Conservation (phyloP, 208 protist genomes). For the Trypanosomatidae sp. region DNA sequence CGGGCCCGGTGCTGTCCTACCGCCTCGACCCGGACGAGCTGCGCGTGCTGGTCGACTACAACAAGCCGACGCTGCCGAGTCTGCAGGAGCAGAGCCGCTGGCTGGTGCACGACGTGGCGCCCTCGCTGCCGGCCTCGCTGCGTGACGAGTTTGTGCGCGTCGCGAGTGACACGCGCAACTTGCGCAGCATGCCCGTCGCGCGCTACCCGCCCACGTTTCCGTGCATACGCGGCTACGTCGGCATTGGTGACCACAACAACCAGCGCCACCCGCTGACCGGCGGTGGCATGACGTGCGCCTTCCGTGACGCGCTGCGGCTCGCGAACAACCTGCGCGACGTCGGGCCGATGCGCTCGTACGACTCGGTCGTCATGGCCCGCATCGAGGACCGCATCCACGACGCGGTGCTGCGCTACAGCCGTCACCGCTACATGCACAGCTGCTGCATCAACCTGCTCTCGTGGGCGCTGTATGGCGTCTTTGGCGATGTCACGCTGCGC, state of each 20-base stretch:
- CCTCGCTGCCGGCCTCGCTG: slow-evolving; percentile 64
- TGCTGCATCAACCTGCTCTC: slow-evolving; percentile 88
- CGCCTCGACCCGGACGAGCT: slow-evolving; percentile 70
- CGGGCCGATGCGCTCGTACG: slow-evolving; percentile 13
- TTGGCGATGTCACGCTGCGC: slow-evolving; percentile 45
- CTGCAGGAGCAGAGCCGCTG: slow-evolving; percentile 70
- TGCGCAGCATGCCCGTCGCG: slow-evolving; percentile 77
- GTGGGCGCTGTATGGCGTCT: slow-evolving; percentile 85
- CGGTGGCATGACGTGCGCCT: slow-evolving; percentile 85
- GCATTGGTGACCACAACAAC: slow-evolving; percentile 91
- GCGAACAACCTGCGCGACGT: slow-evolving; percentile 47
- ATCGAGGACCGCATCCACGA: slow-evolving; percentile 50
- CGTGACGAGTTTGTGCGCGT: slow-evolving; percentile 57
- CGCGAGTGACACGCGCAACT: slow-evolving; percentile 23
- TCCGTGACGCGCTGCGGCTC: slow-evolving; percentile 74
- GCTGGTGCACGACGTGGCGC: slow-evolving; percentile 68
- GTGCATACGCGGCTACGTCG: slow-evolving; percentile 71
- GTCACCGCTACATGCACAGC: slow-evolving; percentile 45
- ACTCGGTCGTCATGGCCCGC: slow-evolving; percentile 22
- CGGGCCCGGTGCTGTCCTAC: slow-evolving; percentile 86
- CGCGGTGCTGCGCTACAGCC: slow-evolving; percentile 39
- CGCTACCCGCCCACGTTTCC: slow-evolving; percentile 59
- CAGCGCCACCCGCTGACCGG: slow-evolving; percentile 91
- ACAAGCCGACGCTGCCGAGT: slow-evolving; percentile 50
- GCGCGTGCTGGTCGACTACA: slow-evolving; percentile 79